phyloP scores from a whole-genome alignment of 352 stramenopile genomes.

The Pythium guiyangense region DNA sequence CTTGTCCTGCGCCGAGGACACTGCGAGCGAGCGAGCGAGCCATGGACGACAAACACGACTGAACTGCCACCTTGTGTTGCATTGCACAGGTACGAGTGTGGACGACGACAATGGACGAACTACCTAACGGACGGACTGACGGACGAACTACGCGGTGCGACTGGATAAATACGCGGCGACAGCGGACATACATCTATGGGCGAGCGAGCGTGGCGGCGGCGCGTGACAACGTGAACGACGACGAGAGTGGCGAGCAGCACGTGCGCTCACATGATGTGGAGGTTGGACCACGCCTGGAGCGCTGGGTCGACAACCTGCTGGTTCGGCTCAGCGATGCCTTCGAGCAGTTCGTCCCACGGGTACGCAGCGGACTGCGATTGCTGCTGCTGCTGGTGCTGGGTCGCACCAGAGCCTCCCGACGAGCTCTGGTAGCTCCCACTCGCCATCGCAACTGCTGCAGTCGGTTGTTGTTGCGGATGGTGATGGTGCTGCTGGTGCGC shows the following conservation, averaged over 20 bases:
- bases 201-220: no score
- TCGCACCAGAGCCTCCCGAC: slow-evolving; percentile 3
- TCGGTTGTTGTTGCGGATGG: slow-evolving; percentile 1
- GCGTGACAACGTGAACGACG: neutral
- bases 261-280: slow-evolving; percentile 55
- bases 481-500: slow-evolving; percentile 3
- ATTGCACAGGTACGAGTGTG: no score
- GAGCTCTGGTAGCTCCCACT: slow-evolving; percentile 10
- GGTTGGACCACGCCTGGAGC: slow-evolving; percentile 67
- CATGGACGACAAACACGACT: no score
- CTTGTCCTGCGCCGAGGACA: no score
- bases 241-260: slow-evolving; percentile 1
- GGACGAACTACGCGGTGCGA: no score
- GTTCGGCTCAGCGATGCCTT: slow-evolving; percentile 56
- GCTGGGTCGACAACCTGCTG: slow-evolving; percentile 39
- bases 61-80: no score
- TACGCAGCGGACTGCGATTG: slow-evolving; percentile 6
- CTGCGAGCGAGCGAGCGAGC: no score
- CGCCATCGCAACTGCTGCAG: neutral
- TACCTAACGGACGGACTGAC: no score
- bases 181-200: no score
- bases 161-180: no score
- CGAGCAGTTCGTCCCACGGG: slow-evolving; percentile 73
- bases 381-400: slow-evolving; percentile 3
- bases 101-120: no score